phyloP scores from a whole-genome alignment of 768 basidiomycete species.

The Lactifluus rugatus region DNA sequence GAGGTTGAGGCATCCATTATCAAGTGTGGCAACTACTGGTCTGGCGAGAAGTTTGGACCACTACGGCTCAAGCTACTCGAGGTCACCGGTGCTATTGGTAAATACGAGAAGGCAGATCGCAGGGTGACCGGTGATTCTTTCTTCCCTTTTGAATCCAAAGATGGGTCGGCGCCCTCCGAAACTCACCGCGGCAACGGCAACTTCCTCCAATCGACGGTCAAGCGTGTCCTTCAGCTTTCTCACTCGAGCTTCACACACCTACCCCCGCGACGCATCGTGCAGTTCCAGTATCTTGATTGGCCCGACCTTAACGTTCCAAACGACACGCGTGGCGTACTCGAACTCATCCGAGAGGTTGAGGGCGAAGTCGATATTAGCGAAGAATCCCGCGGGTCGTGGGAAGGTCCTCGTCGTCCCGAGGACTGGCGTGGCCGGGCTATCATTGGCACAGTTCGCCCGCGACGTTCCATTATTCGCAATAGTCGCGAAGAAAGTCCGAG shows the following conservation, averaged over 20 bases:
- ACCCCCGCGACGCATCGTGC: conserved; percentile 59
- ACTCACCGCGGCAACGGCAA: background rate
- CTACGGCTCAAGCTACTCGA: conserved; percentile 48
- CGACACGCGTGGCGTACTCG: conserved; percentile 63
- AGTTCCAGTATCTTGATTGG: conserved; percentile 92
- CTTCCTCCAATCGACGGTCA: conserved; percentile 33
- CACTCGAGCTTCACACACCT: conserved; percentile 51
- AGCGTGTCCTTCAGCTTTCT: conserved; percentile 58
- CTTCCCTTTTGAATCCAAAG: conserved; percentile 25
- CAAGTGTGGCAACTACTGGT: conserved; percentile 92
- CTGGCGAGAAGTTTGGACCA: conserved; percentile 56
- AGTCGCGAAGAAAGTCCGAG: conserved; percentile 15
- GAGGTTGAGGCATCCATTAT: conserved; percentile 80
- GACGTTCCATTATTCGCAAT: conserved; percentile 2
- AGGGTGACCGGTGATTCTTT: conserved; percentile 22
- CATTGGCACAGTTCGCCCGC: conserved; percentile 9
- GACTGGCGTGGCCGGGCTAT: conserved; percentile 17
- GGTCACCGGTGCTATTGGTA: conserved; percentile 38
- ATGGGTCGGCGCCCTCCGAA: background rate
- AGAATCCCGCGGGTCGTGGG: conserved; percentile 19
- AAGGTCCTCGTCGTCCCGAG: conserved; percentile 22
- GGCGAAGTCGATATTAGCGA: conserved; percentile 22
- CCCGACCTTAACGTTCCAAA: conserved; percentile 94
- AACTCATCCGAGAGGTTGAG: conserved; percentile 66
- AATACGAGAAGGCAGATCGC: conserved; percentile 21